Conservation (phyloP, 495 filamentous ascomycete species). For the Penicillium steckii region DNA sequence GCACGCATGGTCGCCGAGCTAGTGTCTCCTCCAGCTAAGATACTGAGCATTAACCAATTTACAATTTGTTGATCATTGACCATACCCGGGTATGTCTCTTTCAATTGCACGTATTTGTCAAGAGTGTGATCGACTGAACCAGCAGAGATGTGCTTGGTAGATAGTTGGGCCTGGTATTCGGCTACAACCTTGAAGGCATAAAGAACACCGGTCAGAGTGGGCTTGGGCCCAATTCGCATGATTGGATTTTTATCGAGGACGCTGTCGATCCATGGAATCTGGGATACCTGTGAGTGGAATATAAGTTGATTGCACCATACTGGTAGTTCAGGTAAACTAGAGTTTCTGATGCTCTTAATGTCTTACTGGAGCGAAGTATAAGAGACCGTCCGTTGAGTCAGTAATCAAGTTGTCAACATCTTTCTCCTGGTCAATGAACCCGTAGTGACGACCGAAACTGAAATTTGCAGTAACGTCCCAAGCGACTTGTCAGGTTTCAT, state of each 20-base stretch:
- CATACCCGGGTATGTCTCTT: constrained; percentile 18
- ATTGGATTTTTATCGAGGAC: constrained; percentile 50
- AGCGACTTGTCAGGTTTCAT: constrained; percentile 23
- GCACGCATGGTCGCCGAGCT: constrained; percentile 24
- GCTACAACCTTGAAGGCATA: constrained; percentile 24
- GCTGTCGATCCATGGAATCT: constrained; percentile 48
- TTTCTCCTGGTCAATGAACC: constrained; percentile 39
- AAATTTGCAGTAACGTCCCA: constrained; percentile 45
- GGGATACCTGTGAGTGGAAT: constrained; percentile 34
- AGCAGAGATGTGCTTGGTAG: constrained; percentile 4
- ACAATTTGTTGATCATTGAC: constrained; percentile 24
- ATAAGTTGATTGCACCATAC: too few species aligned
- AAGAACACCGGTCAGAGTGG: constrained; percentile 20
- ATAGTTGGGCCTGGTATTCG: constrained; percentile 20
- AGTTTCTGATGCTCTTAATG: not conserved
- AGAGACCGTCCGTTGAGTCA: constrained; percentile 17
- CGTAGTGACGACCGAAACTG: constrained; percentile 37
- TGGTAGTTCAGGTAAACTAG: not conserved
- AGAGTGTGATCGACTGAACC: constrained; percentile 19
- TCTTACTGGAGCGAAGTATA: constrained; percentile 22
- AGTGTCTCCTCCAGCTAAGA: constrained; percentile 27
- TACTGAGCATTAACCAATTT: constrained; percentile 26
- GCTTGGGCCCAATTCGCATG: constrained; percentile 22
- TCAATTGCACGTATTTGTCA: constrained; percentile 24
- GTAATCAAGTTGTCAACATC: constrained; percentile 35